Evolutionary conservation across 225 moss, liverwort and hornwort species (phyloP), one percentile per base, ranked within the genome.

Genomic region (Anthoceros angustus): DNA sequence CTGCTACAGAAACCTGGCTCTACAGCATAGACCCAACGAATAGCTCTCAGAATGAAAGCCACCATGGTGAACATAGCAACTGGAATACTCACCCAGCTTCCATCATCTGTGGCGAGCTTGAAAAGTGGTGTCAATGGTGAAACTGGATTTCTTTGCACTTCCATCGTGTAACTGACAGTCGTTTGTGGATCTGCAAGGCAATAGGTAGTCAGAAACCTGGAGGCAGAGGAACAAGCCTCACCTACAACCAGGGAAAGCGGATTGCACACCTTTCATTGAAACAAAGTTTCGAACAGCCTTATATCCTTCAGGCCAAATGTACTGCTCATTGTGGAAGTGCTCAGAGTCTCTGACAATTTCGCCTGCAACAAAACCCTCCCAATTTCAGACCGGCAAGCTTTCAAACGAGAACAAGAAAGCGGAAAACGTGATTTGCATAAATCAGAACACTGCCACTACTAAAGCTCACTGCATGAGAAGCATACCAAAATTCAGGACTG

Each of bases 251-350:
- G n/a, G 18, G 38, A 46, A 26, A 16, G 40, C 41, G 15, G 49
- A 18, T 42, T 40, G 20, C 77, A 24, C 64, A 80, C 80, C 80
- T 78, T 85, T 91, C 68, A 84, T 86, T 11, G 95, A 95, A 25
- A 85, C 76, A 72, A 86, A 91, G 76, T 79, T 86, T 38, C 91
- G 88, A 41, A 86, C 62, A 50, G 95, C 85, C 26, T 70, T 79
- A 67, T 91, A 95, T 66, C 88, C 95, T 67, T 95, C 95, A 14
- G 91, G 88, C 95, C 95, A 95, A 62, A 95, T 95, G 73, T 91
- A 85, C 71, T 88, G 86, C 74, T 95, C 91, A 49, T 85, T 88
- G 39, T 95, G 95, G 76, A 95, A 95, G 63, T 91, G 95, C 67
- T 95, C 91, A 63, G 88, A 88, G 69, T 95, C 95, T 68, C 78